Conservation (phyloP, 371 early-diverging fungal genomes). For the Mortierella sp. region DNA sequence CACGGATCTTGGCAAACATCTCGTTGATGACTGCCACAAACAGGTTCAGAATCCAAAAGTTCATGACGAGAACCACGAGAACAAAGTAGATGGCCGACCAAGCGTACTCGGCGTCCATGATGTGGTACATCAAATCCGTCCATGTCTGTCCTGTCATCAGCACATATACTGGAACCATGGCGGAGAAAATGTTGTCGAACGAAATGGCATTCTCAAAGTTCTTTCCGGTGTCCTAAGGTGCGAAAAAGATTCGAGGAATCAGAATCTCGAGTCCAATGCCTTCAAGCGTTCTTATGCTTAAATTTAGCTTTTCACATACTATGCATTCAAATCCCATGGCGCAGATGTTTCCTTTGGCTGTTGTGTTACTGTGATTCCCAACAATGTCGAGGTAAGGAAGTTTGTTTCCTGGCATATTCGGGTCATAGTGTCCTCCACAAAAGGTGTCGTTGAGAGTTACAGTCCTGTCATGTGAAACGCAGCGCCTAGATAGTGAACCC, state of each 20-base stretch:
- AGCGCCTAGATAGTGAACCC: conserved; percentile 72
- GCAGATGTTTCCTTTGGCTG: conserved; percentile 74
- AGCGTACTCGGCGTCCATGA: conserved; percentile 76
- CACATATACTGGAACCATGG: conserved; percentile 72
- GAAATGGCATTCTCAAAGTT: conserved; percentile 59
- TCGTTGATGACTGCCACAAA: conserved; percentile 81
- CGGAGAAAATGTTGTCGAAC: conserved; percentile 71
- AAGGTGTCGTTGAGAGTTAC: conserved; percentile 16
- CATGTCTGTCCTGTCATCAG: conserved; percentile 69
- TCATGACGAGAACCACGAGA: conserved; percentile 73
- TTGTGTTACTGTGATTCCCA: conserved; percentile 26
- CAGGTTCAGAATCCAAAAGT: conserved; percentile 79
- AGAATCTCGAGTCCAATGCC: not conserved
- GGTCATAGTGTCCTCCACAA: conserved; percentile 47
- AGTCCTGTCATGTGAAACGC: conserved; percentile 53
- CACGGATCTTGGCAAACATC: conserved; percentile 80
- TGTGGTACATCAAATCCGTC: conserved; percentile 79
- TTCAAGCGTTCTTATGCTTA: not conserved
- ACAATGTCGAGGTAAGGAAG: conserved; percentile 21
- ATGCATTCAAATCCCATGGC: conserved; percentile 64
- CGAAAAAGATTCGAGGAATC: not conserved
- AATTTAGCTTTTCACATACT: conserved; percentile 41
- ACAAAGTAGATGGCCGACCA: conserved; percentile 73
- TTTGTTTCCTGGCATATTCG: not conserved
- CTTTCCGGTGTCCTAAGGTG: conserved; percentile 51